Base-by-base conservation (phyloP, 2,329 filamentous ascomycete genomes). In the Talaromyces sp. region DNA sequence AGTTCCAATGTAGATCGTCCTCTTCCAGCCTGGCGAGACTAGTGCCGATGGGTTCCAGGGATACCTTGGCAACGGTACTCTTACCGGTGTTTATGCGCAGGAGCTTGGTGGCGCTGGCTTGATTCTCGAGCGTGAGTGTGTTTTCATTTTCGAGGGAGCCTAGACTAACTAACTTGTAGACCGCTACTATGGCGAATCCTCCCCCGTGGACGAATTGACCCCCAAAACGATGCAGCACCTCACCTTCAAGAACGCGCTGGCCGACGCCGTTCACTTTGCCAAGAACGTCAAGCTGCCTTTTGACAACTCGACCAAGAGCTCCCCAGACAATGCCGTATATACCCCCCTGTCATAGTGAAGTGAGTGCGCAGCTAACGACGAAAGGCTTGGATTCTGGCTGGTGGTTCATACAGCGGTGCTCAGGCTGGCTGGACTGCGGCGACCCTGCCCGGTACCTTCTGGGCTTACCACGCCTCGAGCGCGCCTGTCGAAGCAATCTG, bases 391-490 rank as follows among this genome's bases (percentile, higher is more conserved):
- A 77, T 86, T 5, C 74, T 82, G 54, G 74, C 77, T 7, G 84
- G 84, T 15, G 84, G 83, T 30, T 85, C 81, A 0, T 87, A 87
- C 68, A 79, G 78, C 33, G 84, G 84, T 47, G 82, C 83, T 5
- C 72, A 87, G 17, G 70, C 82, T 1, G 84, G 82, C 0, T 86
- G 84, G 83, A 83, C 79, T 2, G 81, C 81, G 39, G 80, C 79
- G 13, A 72, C 80, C 2, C 72, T 78, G 1, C 82, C 83, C 0
- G 84, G 81, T 7, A 85, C 82, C 0, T 84, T 85, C 71, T 86
- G 84, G 84, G 84, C 83, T 1, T 86, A 86, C 64, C 82, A 84
- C 69, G 75, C 83, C 3, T 83, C 81, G 32, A 83, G 80, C 68
- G 84, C 80, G 0, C 81, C 82, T 0, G 83, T 86, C 0, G 72